Conservation (phyloP, 2,329 filamentous ascomycete species). For the Parastagonospora avenae region DNA sequence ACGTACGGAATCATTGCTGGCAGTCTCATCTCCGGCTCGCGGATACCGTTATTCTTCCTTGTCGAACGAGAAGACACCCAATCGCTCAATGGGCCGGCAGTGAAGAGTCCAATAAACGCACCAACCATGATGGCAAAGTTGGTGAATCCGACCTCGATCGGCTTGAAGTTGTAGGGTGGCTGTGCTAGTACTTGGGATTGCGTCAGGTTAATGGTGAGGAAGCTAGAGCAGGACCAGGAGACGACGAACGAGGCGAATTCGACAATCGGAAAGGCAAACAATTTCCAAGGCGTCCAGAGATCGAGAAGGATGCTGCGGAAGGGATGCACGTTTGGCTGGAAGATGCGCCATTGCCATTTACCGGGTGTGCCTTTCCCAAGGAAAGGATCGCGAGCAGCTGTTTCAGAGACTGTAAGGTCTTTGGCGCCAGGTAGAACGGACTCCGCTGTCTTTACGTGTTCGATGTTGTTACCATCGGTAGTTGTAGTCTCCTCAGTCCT, state of each 20-base stretch:
- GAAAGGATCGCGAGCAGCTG: slow-evolving; percentile 57
- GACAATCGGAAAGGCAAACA: slow-evolving; percentile 67
- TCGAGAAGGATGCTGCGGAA: slow-evolving; percentile 56
- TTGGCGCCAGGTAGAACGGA: slow-evolving; percentile 23
- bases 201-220: slow-evolving; percentile 67
- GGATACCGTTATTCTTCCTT: slow-evolving; percentile 58
- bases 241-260: slow-evolving; percentile 67
- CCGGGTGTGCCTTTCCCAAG: slow-evolving; percentile 62
- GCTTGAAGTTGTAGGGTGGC: slow-evolving; percentile 61
- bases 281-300: slow-evolving; percentile 66
- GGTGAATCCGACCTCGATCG: slow-evolving; percentile 58
- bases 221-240: slow-evolving; percentile 63
- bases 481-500: slow-evolving; percentile 15
- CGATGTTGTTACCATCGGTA: slow-evolving; percentile 27
- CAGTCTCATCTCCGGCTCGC: slow-evolving; percentile 65
- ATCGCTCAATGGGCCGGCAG: slow-evolving; percentile 61
- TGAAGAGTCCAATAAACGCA: slow-evolving; percentile 59
- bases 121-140: slow-evolving; percentile 64
- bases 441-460: slow-evolving; percentile 26
- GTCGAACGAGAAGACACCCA: slow-evolving; percentile 63
- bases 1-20: slow-evolving; percentile 63
- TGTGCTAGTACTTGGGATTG: slow-evolving; percentile 59
- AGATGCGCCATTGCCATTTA: slow-evolving; percentile 62
- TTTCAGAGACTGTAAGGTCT: slow-evolving; percentile 37
- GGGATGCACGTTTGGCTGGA: slow-evolving; percentile 55